Conservation (phyloP, 2,329 filamentous ascomycete species). For the Pseudocercospora crystallina region DNA sequence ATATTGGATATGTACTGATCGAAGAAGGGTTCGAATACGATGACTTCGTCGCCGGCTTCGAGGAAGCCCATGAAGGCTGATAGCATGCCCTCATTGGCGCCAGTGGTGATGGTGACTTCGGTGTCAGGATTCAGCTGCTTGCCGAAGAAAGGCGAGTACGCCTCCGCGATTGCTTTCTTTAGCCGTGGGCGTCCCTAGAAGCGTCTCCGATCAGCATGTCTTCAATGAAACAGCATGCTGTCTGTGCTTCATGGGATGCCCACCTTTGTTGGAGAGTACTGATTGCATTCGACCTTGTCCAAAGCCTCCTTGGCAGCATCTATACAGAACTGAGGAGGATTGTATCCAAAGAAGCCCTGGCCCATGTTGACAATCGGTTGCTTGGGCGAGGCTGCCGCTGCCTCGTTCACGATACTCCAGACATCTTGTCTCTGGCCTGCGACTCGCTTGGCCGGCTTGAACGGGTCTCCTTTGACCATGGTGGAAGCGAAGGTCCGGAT, state of each 20-base stretch:
- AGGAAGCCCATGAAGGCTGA: constrained; percentile 98
- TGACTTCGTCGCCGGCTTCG: constrained; percentile 91
- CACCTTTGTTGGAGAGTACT: constrained; percentile 91
- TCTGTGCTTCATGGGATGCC: no score
- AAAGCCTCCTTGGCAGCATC: constrained; percentile 88
- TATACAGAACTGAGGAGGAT: constrained; percentile 86
- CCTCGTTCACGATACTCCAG: constrained; percentile 68
- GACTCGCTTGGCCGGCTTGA: constrained; percentile 57
- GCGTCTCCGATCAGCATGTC: constrained; percentile 17
- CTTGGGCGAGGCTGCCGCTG: constrained; percentile 61
- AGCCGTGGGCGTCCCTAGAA: constrained; percentile 75
- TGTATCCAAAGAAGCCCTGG: constrained; percentile 85
- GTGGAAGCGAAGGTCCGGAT: constrained; percentile 23
- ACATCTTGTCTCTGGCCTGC: constrained; percentile 59
- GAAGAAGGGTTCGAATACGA: constrained; percentile 97
- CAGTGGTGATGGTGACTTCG: constrained; percentile 92
- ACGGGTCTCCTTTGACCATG: constrained; percentile 35
- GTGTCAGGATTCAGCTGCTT: constrained; percentile 80
- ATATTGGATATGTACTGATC: constrained; percentile 99
- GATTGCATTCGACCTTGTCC: constrained; percentile 92
- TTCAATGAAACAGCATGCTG: no score
- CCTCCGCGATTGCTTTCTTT: constrained; percentile 87
- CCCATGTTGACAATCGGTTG: constrained; percentile 70
- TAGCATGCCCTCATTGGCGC: constrained; percentile 90
- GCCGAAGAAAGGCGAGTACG: constrained; percentile 88